Base-by-base conservation (phyloP, 306 rosid genomes). In the Inga leiocalycina region DNA sequence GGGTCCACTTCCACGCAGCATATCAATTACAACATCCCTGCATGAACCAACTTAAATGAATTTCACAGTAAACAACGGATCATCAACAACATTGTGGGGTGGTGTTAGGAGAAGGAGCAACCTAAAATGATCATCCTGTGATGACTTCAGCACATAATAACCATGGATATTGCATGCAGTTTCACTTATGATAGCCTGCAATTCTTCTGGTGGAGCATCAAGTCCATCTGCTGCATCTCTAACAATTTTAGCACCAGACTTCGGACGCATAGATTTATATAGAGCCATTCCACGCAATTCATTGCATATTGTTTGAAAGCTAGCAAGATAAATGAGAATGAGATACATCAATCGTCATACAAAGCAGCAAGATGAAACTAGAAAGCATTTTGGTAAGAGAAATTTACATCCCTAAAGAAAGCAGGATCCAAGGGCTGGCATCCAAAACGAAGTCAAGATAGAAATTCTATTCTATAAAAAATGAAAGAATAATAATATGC, bases 21-120 rank as follows among this genome's bases (percentile, higher is more conserved):
- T 87, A 66, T 89, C 89, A 65, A 96, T 90, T 16, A 96, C 97
- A 66, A 96, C 91, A 81, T 89, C 90, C 88, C 99, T 92, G 91
- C 88, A 89, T 65, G 76, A 51, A 71, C 74, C 84, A 86, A 67
- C 32, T 72, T 59, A 85, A 74, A 85, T 61, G 68, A 68, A 34
- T 76, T 57, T 30, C 22, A 24, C 48, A 35, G 57, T 46, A 30
- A 24, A 72, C 68, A 15, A 49, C 67, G n/a, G 78, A 59, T 75
- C 3, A 49, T 61, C 37, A 49, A 41, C 34, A 49, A 48, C 64
- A 49, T 17, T 44, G 19, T 11, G 34, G 1, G 44, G 4, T 17
- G 13, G 62, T 44, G 51, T 32, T 59, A 43, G 77, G 65, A 67
- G 54, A 68, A 30, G 27, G 20, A 69, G 54, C 75, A 85, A 95